phyloP scores from a whole-genome alignment of 1,284 basidiomycete species.

The Cryptococcus sp. region DNA sequence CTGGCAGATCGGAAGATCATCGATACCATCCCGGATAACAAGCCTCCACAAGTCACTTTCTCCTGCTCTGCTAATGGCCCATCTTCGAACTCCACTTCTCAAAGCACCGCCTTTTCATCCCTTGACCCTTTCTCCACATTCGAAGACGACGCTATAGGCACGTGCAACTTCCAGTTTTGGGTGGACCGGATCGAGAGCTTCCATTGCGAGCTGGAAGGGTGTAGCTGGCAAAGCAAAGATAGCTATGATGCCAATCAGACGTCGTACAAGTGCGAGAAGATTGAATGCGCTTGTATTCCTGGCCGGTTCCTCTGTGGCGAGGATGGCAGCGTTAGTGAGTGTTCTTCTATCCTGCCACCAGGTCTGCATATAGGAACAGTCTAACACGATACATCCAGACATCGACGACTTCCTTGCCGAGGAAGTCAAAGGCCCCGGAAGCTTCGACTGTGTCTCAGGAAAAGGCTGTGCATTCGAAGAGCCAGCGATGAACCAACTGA shows the following conservation, averaged over 20 bases:
- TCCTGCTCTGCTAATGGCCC: slow-evolving; percentile 63
- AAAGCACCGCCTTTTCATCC: neutral
- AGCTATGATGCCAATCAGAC: slow-evolving; percentile 66
- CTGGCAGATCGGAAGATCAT: slow-evolving; percentile 77
- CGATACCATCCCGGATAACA: slow-evolving; percentile 79
- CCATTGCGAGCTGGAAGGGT: slow-evolving; percentile 77
- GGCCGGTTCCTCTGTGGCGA: slow-evolving; percentile 94
- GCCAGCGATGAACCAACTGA: slow-evolving; percentile 92
- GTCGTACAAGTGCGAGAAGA: slow-evolving; percentile 73
- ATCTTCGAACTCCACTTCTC: slow-evolving; percentile 27
- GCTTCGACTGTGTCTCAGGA: slow-evolving; percentile 77
- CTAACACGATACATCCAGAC: slow-evolving; percentile 58
- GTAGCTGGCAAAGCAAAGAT: slow-evolving; percentile 47
- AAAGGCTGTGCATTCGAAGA: slow-evolving; percentile 83
- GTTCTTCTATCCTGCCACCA: neutral
- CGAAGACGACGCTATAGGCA: slow-evolving; percentile 42
- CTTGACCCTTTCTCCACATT: slow-evolving; percentile 1
- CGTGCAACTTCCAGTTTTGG: slow-evolving; percentile 97
- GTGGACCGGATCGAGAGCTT: slow-evolving; percentile 91
- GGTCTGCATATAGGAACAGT: neutral
- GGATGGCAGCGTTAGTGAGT: slow-evolving; percentile 85
- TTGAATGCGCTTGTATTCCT: slow-evolving; percentile 88
- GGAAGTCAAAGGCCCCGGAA: slow-evolving; percentile 86
- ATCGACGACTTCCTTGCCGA: slow-evolving; percentile 90
- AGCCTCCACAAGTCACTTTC: slow-evolving; percentile 91